These are phyloP conservation scores for Stipa capillata DNA, from an alignment of 176 grass and related monocot genomes.

Conservation along the genomic window DNA sequence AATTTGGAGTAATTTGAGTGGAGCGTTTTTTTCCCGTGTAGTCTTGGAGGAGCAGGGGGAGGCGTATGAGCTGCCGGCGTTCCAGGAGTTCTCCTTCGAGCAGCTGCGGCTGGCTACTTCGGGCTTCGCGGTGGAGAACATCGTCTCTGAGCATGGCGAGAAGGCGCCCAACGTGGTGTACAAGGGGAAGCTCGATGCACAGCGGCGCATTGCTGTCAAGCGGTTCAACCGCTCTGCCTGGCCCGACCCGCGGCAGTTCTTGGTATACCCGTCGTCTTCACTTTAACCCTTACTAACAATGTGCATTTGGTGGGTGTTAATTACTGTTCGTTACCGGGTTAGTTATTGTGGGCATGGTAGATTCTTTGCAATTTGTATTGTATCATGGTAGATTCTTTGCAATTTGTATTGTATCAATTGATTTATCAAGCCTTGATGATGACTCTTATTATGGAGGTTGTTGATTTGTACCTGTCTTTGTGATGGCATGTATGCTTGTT, in stretches of 20 bases:
- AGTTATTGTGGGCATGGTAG: not conserved
- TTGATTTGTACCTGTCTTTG: constrained; percentile 26
- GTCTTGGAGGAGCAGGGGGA: constrained; percentile 61
- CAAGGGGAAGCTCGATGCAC: constrained; percentile 91
- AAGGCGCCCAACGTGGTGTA: constrained; percentile 98
- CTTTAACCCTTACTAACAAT: not conserved
- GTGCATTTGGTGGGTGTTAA: not conserved
- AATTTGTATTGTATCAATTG: not conserved
- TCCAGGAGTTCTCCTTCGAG: constrained; percentile 91
- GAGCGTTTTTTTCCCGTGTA: not conserved
- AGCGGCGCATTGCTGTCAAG: constrained; percentile 79
- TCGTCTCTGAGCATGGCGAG: constrained; percentile 92
- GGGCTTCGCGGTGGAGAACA: constrained; percentile 76
- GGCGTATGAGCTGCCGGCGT: constrained; percentile 63
- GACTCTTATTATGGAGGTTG: constrained; percentile 18
- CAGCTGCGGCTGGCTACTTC: constrained; percentile 82
- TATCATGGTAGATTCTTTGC: constrained; percentile 8
- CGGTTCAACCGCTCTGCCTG: constrained; percentile 88
- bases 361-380: constrained; percentile 11
- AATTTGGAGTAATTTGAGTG: not conserved
- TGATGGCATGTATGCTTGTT: constrained; percentile 9
- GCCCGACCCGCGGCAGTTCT: constrained; percentile 87
- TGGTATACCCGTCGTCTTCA: constrained; percentile 38
- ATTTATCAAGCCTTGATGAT: not conserved
- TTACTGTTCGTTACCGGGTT: not conserved